phyloP scores from a whole-genome alignment of 768 basidiomycete species.

The Lentinula lateritia region DNA sequence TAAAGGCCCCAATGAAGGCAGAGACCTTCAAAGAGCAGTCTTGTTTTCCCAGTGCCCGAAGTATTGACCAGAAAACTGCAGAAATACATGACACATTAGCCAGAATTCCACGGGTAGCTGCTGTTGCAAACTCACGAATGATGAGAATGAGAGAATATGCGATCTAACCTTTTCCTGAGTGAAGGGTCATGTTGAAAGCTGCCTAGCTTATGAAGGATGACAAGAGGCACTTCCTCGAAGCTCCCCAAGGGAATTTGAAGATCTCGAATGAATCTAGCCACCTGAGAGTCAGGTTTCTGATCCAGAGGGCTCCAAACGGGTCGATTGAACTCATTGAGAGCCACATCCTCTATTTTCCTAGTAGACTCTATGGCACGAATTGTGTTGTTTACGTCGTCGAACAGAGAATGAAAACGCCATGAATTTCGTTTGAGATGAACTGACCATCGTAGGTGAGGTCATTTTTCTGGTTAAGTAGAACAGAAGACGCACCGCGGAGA shows the following conservation, averaged over 20 bases:
- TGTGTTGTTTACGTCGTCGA: neutral
- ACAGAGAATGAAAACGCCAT: neutral
- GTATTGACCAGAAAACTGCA: neutral
- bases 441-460: neutral
- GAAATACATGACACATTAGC: too few relatives aligned
- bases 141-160: neutral
- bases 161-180: neutral
- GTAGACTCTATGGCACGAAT: neutral
- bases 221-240: neutral
- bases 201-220: neutral
- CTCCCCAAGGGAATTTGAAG: neutral
- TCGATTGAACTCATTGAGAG: neutral
- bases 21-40: neutral
- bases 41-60: neutral
- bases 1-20: constrained; percentile 4
- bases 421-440: neutral
- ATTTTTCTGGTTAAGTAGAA: too few relatives aligned
- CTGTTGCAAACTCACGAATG: neutral
- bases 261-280: neutral
- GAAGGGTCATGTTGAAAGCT: neutral
- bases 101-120: too few relatives aligned
- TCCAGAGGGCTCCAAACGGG: neutral
- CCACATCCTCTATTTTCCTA: neutral
- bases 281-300: neutral
- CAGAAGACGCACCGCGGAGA: too few relatives aligned